A percentile compares a stretch with the other conserved stretches of the same genome.
These are phyloP conservation scores for Sugiyamaella floridensis DNA, from an alignment of 805 yeast species.

Conservation along the genomic window DNA sequence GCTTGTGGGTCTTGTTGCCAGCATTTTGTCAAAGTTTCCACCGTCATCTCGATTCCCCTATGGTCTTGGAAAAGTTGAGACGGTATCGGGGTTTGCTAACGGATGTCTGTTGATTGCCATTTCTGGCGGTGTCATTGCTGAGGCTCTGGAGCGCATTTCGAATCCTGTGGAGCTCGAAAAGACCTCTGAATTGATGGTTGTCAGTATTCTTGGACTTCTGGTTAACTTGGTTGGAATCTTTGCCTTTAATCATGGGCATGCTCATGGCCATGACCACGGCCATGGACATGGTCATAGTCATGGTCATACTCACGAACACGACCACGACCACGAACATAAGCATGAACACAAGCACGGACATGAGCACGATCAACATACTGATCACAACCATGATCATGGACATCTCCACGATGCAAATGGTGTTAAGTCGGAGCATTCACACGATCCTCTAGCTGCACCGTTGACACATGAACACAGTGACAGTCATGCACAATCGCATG, in stretches of 20 bases:
- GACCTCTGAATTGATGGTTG: slow-evolving; percentile 78
- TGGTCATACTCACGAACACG: slow-evolving; percentile 32
- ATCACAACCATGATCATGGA: slow-evolving; percentile 34
- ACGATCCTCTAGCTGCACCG: slow-evolving; percentile 6
- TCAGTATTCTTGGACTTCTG: slow-evolving; percentile 72
- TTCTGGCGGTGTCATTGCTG: slow-evolving; percentile 79
- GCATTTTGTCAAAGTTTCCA: slow-evolving; percentile 52
- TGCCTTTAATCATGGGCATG: slow-evolving; percentile 86
- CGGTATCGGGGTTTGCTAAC: slow-evolving; percentile 91
- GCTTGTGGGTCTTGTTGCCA: slow-evolving; percentile 83
- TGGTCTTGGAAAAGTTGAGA: slow-evolving; percentile 79
- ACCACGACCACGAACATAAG: slow-evolving; percentile 30
- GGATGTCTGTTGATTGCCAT: slow-evolving; percentile 85
- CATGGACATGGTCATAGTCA: slow-evolving; percentile 45
- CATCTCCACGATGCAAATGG: slow-evolving; percentile 36
- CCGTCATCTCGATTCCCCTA: slow-evolving; percentile 73
- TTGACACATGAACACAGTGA: slow-evolving; percentile 8
- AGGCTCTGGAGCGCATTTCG: slow-evolving; percentile 73
- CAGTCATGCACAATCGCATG: slow-evolving; percentile 61
- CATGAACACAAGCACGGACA: slow-evolving; percentile 44
- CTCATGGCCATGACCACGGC: slow-evolving; percentile 34
- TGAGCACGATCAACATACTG: slow-evolving; percentile 32
- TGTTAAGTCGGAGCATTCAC: slow-evolving; percentile 22
- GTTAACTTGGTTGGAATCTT: slow-evolving; percentile 90
- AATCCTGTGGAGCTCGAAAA: slow-evolving; percentile 72